Evolutionary conservation across 208 protist species (phyloP).

Genomic region (Phytomonas sp.): DNA sequence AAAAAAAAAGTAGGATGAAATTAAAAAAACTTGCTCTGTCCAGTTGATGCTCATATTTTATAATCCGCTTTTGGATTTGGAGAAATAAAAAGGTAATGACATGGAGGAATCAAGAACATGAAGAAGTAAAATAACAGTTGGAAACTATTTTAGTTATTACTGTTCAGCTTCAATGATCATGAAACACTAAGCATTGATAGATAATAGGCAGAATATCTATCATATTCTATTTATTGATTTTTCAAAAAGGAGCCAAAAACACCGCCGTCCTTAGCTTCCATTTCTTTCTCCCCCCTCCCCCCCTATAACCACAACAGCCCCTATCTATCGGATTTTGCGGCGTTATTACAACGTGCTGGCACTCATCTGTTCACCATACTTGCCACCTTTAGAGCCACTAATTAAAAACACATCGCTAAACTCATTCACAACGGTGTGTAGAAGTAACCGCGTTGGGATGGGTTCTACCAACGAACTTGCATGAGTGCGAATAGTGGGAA

Average conservation of each 20-base stretch:
- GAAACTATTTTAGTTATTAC: not conserved
- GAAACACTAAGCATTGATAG: not conserved
- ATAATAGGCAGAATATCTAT: not conserved
- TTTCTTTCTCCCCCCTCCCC: not conserved
- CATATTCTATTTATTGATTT: not conserved
- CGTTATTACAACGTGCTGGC: not conserved
- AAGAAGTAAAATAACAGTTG: not conserved
- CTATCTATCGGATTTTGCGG: not conserved
- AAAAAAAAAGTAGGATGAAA: slow-evolving; percentile 10
- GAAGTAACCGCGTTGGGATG: slow-evolving; percentile 55
- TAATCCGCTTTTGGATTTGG: not conserved
- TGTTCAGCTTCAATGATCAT: not conserved
- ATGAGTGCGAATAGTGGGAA: slow-evolving; percentile 37
- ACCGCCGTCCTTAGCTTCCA: not conserved
- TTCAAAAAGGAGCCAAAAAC: not conserved
- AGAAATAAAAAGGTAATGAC: not conserved
- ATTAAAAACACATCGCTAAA: slow-evolving; percentile 70
- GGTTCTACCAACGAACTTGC: slow-evolving; percentile 36
- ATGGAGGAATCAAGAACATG: not conserved
- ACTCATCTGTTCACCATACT: not conserved
- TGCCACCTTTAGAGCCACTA: slow-evolving; percentile 5
- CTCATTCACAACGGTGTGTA: slow-evolving; percentile 76
- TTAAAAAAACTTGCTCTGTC: not conserved
- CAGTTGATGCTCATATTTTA: not conserved
- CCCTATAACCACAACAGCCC: slow-evolving; percentile 1